Conservation (phyloP, 2,329 filamentous ascomycete genomes). For the Pseudogymnoascus sp. region DNA sequence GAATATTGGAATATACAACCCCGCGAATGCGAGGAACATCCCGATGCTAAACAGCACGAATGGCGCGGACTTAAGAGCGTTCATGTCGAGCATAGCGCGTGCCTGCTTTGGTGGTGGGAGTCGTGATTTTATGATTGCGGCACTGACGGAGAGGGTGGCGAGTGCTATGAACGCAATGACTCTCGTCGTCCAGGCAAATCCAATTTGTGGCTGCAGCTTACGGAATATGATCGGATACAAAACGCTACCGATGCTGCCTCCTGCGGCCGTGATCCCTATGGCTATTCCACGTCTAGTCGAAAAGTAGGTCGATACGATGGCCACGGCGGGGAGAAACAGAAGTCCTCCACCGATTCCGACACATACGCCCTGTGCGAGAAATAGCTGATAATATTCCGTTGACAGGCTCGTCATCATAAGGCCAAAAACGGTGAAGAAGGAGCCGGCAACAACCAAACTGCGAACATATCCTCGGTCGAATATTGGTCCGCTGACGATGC, state of each 20-base stretch:
- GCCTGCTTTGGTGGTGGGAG: slow-evolving; percentile 30
- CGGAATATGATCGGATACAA: slow-evolving; percentile 56
- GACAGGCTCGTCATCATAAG: slow-evolving; percentile 54
- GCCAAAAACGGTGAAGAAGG: slow-evolving; percentile 50
- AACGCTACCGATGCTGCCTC: slow-evolving; percentile 45
- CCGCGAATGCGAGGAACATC: neutral
- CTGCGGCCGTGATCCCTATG: slow-evolving; percentile 41
- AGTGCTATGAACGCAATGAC: slow-evolving; percentile 49
- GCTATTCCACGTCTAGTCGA: slow-evolving; percentile 41
- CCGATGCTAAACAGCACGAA: neutral
- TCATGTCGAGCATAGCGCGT: neutral
- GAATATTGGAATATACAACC: slow-evolving; percentile 7
- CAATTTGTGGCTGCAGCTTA: slow-evolving; percentile 43
- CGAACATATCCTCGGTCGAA: slow-evolving; percentile 58
- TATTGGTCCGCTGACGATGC: slow-evolving; percentile 53
- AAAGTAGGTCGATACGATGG: slow-evolving; percentile 40
- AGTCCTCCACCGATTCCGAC: slow-evolving; percentile 38
- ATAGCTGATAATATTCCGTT: slow-evolving; percentile 45
- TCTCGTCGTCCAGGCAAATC: slow-evolving; percentile 51
- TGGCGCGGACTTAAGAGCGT: neutral
- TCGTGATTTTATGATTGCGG: slow-evolving; percentile 44
- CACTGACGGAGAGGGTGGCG: slow-evolving; percentile 42
- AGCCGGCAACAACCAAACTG: slow-evolving; percentile 44
- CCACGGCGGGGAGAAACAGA: slow-evolving; percentile 38
- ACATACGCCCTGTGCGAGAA: slow-evolving; percentile 41